Evolutionary conservation across 169 alveolate genomes (phyloP).

Genomic region (Eimeria sp.): DNA sequence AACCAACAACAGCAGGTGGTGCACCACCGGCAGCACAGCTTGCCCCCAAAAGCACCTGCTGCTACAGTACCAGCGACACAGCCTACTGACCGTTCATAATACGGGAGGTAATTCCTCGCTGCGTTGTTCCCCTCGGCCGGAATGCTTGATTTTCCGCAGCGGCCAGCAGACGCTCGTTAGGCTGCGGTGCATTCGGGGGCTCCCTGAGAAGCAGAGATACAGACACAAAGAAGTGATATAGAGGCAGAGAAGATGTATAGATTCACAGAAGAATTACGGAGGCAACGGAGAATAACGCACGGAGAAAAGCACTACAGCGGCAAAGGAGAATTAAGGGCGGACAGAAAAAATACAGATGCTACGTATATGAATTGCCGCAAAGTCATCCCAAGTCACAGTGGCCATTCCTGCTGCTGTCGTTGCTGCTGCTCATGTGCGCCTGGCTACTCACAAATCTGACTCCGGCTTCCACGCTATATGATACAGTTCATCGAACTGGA

Average conservation of each 20-base stretch:
- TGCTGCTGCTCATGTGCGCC: constrained; percentile 7
- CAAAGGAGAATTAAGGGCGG: no score
- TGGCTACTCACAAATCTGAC: constrained; percentile 55
- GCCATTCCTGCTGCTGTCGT: constrained; percentile 19
- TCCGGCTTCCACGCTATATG: constrained; percentile 80
- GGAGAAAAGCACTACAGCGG: no score
- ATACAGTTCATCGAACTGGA: constrained; percentile 73
- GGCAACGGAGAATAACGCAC: no score
- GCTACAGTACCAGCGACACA: constrained; percentile 18
- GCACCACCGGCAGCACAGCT: neutral
- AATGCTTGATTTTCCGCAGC: constrained; percentile 49
- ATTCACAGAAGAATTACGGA: no score
- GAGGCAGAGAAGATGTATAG: no score
- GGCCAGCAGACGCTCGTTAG: constrained; percentile 65
- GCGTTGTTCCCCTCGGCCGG: constrained; percentile 44
- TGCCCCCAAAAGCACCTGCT: neutral
- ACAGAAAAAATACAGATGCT: no score
- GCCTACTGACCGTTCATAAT: constrained; percentile 67
- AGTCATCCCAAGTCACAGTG: neutral
- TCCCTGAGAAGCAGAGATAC: neutral
- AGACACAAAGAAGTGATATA: neutral
- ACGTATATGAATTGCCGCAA: neutral
- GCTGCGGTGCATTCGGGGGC: constrained; percentile 74
- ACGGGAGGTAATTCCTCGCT: constrained; percentile 55
- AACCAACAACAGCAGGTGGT: neutral